These are phyloP conservation scores for Naganishia friedmannii DNA, from an alignment of 768 basidiomycete species.

Conservation along the genomic window DNA sequence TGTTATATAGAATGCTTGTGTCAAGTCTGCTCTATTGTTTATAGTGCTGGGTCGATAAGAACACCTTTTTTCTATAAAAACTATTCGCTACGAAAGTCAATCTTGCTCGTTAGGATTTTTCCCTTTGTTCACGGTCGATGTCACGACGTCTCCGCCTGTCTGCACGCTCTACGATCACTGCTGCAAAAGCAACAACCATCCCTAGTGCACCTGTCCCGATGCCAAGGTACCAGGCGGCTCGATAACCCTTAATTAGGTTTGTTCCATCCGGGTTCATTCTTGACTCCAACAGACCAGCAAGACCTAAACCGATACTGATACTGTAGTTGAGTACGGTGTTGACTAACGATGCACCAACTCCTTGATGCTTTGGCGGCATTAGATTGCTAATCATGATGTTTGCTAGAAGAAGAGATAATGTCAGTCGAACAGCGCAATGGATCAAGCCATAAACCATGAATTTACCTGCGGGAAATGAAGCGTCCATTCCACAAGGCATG, in stretches of 20 bases:
- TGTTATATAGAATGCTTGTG: no score
- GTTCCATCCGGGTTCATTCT: slow-evolving; percentile 28
- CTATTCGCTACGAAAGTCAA: no score
- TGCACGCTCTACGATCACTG: neutral
- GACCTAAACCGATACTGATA: slow-evolving; percentile 35
- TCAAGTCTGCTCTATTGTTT: neutral
- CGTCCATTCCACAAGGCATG: slow-evolving; percentile 30
- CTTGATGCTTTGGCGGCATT: slow-evolving; percentile 30
- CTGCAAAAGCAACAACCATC: slow-evolving; percentile 14
- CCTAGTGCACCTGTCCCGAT: slow-evolving; percentile 30
- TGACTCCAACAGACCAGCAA: slow-evolving; percentile 35
- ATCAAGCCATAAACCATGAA: neutral
- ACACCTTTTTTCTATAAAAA: neutral
- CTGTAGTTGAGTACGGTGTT: slow-evolving; percentile 34
- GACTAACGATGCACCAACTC: slow-evolving; percentile 25
- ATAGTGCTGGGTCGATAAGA: neutral
- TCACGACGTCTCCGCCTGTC: neutral
- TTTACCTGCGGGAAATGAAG: slow-evolving; percentile 17
- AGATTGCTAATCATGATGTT: slow-evolving; percentile 24
- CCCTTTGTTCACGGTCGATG: neutral
- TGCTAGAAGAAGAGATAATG: neutral
- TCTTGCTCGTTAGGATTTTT: neutral
- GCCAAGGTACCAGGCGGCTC: slow-evolving; percentile 35
- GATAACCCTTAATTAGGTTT: slow-evolving; percentile 29
- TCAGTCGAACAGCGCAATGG: neutral